Evolutionary conservation across 2,329 filamentous ascomycete genomes (phyloP), one percentile per base, ranked within the genome.

Genomic region (Epichloe gansuensis): DNA sequence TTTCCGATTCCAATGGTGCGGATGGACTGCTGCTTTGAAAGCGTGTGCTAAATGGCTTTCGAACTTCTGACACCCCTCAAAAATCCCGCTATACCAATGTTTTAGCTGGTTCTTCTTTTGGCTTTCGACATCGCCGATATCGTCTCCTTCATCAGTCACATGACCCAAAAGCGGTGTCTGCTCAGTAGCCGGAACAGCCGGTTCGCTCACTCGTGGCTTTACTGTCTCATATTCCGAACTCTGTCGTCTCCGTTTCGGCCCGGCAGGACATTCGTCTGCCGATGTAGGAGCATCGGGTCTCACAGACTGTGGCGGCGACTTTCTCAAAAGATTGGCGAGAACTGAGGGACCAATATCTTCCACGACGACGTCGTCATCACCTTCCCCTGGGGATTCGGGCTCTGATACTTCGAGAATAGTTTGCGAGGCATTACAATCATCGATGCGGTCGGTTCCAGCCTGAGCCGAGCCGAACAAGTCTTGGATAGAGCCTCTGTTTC

Each of bases 1-100:
- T 57, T 75, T 77, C 52, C 72, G 74, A 64, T 91, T 74, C 87
- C 90, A 96, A 23, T 73, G 74, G 57, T 84, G 85, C 0, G 86
- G 85, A 59, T 82, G 80, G 3, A 74, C 64, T 5, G 78, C 60
- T 45, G 70, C 58, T 15, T 61, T 62, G 13, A 66, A 60, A 6
- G 61, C 56, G 36, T 66, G 59, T 5, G 58, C 55, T 31, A 70
- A 56, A 34, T 59, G 60, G 25, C 60, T 58, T 55, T 68, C 63
- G 48, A 68, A 57, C 39, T 61, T 63, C 35, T 66, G 64, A 3
- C 64, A 56, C 12, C 63, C 59, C 42, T 64, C 59, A 5, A 62
- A 58, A 8, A 69, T 55, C 25, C 62, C 61, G 27, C 57, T 59
- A 4, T 71, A 54, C 71, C 71, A 74, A 23, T 54, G 61, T 47